Evolutionary conservation across 1,284 basidiomycete genomes (phyloP), one percentile per base, ranked within the genome.

Genomic region (Volvariella volvacea): DNA sequence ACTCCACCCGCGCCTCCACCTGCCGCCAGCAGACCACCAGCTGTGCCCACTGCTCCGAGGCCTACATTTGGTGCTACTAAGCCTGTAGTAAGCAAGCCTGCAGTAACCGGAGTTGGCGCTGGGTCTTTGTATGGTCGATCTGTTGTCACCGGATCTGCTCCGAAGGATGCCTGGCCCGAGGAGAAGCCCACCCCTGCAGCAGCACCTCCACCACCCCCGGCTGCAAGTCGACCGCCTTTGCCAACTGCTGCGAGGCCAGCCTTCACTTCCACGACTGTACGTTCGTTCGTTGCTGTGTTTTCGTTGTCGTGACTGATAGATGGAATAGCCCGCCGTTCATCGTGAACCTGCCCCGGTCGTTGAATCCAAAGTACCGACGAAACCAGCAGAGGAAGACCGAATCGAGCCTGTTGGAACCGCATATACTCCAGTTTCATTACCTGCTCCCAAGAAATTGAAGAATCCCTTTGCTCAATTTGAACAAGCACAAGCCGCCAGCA

Each of bases 351-450:
- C 72, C 4, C 66, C 70, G 1, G 65, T 71, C 2, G 55, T 57
- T 2, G 49, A 78, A 1, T 74, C 81, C 1, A 70, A 64, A 38
- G 56, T 66, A 0, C 73, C 82, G 0, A 70, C 78, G 0, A 90
- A 88, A 55, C 86, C 88, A 15, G 63, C 69, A 0, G 78, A 80
- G 47, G 87, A 91, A 0, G 88, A 92, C 61, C 79, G 78, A 12
- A 92, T 92, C 53, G 85, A 72, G 1, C 87, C 87, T 1, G 83
- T 89, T 12, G 88, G 90, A 39, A 92, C 91, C 1, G 78, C 84
- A 2, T 96, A 93, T 62, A 88, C 83, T 1, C 92, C 93, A 1
- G 90, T 96, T 49, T 79, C 79, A 45, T 73, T 96, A 4, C 76
- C 81, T 28, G 71, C 80, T n/a, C 92, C 92, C 0, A 89, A 82